Base-by-base conservation (phyloP, 129 eudicot species). In the Pittosporum tobira region DNA sequence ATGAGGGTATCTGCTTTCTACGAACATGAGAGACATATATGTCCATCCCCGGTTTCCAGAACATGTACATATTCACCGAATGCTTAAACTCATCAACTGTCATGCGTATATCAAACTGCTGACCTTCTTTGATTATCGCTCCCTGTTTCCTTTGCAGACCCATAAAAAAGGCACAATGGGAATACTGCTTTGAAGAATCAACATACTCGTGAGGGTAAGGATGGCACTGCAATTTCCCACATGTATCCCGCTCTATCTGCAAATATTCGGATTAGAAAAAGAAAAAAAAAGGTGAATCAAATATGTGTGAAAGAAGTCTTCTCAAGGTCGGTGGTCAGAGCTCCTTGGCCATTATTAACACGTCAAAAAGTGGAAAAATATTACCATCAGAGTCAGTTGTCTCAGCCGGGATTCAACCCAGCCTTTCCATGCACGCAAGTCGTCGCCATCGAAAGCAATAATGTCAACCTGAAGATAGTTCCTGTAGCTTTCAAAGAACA, bases 361-460 rank as follows among this genome's bases (percentile, higher is more conserved):
- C 30, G 38, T 57, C 15, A 20, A 36, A 57, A 36, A 57, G 38
- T 21, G 57, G 27, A 46, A 16, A 68, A 48, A 75, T 48, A 54
- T 78, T 78, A 86, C 98, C 98, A 73, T 91, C 70, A 86, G 58
- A 24, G 94, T 91, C 58, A 91, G 69, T 77, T 83, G 98, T 69
- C 98, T 77, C 26, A 91, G 72, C 25, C 98, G 94, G 31, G 98
- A 91, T 66, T 81, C 90, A 48, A 91, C 94, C 98, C 98, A 91
- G 15, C 98, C 98, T 81, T 65, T 86, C 98, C 98, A 91, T 22
- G 88, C 74, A 57, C 82, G 96, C 64, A 91, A 57, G 70, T 90
- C 98, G 57, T 91, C 83, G 4, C 48, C 61, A 74, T 91, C 81
- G 27, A 79, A 80, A 29, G 98, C 94, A 55, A 80, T 57, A 1